These are phyloP conservation scores for Carallia pectinifolia DNA, from an alignment of 345 rosid species.

Conservation along the genomic window DNA sequence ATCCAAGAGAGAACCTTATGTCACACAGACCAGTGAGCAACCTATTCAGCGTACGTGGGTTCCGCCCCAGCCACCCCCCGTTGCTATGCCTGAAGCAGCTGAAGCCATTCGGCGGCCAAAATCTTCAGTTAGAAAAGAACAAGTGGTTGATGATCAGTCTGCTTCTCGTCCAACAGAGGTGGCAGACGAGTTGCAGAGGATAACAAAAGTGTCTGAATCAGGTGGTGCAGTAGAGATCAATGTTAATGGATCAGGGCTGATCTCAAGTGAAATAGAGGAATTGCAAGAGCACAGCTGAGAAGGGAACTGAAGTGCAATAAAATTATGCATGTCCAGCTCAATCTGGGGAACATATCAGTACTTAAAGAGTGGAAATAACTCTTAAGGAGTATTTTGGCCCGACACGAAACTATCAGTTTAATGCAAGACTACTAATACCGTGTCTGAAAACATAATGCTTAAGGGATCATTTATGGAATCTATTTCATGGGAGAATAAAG, in stretches of 20 bases:
- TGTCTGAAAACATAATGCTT: background rate
- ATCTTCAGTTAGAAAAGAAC: conserved; percentile 55
- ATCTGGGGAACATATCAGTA: background rate
- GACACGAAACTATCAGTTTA: background rate
- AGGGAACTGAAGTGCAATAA: conserved; percentile 30
- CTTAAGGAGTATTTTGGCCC: background rate
- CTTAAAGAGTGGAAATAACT: conserved; percentile 2
- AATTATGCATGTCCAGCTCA: background rate
- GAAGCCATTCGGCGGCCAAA: conserved; percentile 92
- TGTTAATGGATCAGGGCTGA: conserved; percentile 38
- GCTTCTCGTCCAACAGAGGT: conserved; percentile 28
- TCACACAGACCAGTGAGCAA: conserved; percentile 42
- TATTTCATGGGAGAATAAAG: conserved; percentile 6
- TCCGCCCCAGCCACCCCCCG: conserved; percentile 95
- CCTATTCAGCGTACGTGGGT: conserved; percentile 75
- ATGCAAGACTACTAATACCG: background rate
- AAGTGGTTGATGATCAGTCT: conserved; percentile 43
- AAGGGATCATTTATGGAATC: background rate
- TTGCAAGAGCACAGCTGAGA: conserved; percentile 42
- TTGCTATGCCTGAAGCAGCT: conserved; percentile 88
- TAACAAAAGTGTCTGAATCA: conserved; percentile 68
- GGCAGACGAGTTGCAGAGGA: conserved; percentile 64
- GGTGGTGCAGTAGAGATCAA: conserved; percentile 42
- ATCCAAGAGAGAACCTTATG: conserved; percentile 30
- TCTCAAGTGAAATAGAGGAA: conserved; percentile 54